Evolutionary conservation across 2,329 filamentous ascomycete species (phyloP), one percentile per base, ranked within the genome.

Genomic region (Bretziella fagacearum): DNA sequence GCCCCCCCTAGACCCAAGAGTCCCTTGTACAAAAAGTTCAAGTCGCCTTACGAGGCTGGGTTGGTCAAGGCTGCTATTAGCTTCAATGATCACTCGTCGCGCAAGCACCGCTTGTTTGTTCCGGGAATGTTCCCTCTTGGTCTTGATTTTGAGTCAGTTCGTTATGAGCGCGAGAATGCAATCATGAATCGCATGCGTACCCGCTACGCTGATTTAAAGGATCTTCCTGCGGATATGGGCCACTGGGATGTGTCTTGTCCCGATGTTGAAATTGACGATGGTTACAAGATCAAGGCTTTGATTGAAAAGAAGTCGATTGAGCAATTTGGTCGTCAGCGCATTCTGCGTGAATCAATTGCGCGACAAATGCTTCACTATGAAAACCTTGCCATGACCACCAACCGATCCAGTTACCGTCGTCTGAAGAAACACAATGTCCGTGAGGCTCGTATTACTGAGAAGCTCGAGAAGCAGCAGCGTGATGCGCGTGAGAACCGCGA

Each of bases 361-460:
- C 79, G 83, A 46, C 84, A 93, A 59, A 93, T 98, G 81, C 79
- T 94, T 60, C 81, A 93, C 57, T 93, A 89, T 51, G 87, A 96
- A 58, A 96, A 94, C 56, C 74, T 96, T 23, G 89, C 87, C 37
- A 95, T 95, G 84, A 95, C 89, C 1, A 89, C 87, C 1, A 98
- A 98, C 59, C 79, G 91, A 44, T 80, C 83, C 46, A 75, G 80
- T 57, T 95, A 95, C 62, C 82, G 91, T 29, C 80, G 91, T 44
- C 82, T 91, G 69, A 98, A 98, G 79, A 96, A 95, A 68, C 89
- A 95, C 63, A 93, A 82, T 43, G 73, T 96, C 43, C 81, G 89
- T 29, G 91, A 98, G 65, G 91, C 91, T 48, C 81, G 89, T 49
- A 93, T 98, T 54, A 98, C 91, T 0, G 91, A 98, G 73, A 98